Evolutionary conservation across 306 rosid genomes (phyloP), one percentile per base, ranked within the genome.

Genomic region (Fragaria vesca): DNA sequence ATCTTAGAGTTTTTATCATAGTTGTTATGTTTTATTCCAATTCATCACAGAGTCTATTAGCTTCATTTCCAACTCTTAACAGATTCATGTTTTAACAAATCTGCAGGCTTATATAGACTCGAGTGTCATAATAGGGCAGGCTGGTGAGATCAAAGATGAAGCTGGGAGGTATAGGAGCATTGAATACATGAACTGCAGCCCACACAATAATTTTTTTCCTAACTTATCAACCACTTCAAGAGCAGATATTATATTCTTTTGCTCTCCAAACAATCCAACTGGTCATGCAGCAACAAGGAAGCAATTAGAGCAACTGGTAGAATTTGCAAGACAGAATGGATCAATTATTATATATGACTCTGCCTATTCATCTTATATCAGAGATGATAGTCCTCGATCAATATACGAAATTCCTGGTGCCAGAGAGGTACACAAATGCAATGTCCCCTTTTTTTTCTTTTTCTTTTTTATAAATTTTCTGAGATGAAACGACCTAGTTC

Each of bases 211-310:
- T 66, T 91, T 91, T 81, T 91, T 90, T 66, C 97, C 94, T 0
- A 88, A 88, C 79, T 83, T 91, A 30, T 69, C 83, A 32, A 67
- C 77, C 3, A 66, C 74, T 86, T 69, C 93, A 17, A 82, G 89
- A 73, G 60, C 90, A 70, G 90, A 91, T 16, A 73, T 88, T 12
- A 87, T 91, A 9, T 92, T 92, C 81, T 90, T 92, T 79, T 92
- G 97, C 84, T 92, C 97, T 9, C 97, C 95, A 51, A 90, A 92
- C 88, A 92, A 92, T 82, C 97, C 95, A 20, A 92, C 97, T 50
- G 95, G 97, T 34, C 87, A 89, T 71, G 89, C 85, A 10, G 97
- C 97, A 79, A 87, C 97, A 58, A 81, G 87, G 87, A 84, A 87
- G 78, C 93, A 92, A 79, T 73, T 84, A 42, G 69, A 68, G 57